These are phyloP conservation scores for Leccinellum albellum DNA, from an alignment of 768 basidiomycete species.

Conservation along the genomic window DNA sequence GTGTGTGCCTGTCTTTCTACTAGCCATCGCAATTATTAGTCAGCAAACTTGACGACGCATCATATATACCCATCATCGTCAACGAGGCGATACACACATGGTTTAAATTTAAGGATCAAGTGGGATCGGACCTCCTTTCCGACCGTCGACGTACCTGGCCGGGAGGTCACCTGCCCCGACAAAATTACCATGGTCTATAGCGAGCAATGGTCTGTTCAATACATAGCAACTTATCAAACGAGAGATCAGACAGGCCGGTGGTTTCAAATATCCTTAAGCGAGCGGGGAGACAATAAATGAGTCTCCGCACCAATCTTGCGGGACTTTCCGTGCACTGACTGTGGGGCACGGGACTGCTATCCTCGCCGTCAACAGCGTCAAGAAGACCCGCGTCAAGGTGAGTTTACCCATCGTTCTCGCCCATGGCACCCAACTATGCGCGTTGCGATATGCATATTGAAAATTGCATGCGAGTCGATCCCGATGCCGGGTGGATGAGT, in stretches of 20 bases:
- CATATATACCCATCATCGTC: neutral
- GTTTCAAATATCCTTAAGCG: too few species aligned
- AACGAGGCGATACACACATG: neutral
- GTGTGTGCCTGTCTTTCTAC: neutral
- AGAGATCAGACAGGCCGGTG: too few species aligned
- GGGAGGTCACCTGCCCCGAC: neutral
- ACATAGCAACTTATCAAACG: too few species aligned
- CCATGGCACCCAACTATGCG: neutral
- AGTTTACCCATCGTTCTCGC: conserved; percentile 12
- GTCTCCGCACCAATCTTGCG: conserved; percentile 30
- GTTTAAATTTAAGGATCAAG: neutral
- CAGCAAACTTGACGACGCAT: conserved; percentile 10
- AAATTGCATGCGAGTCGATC: neutral
- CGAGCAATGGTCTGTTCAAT: neutral
- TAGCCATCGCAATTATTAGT: conserved; percentile 13
- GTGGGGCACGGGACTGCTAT: neutral
- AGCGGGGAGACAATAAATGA: too few species aligned
- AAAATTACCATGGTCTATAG: neutral
- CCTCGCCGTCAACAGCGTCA: conserved; percentile 27
- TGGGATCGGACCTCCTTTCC: neutral
- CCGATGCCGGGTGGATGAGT: conserved; percentile 22
- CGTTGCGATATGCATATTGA: neutral
- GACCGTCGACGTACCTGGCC: neutral
- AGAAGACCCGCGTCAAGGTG: conserved; percentile 33
- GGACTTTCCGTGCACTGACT: conserved; percentile 22